Evolutionary conservation across 2,329 filamentous ascomycete species (phyloP), one percentile per base, ranked within the genome.

Genomic region (Chaetomiaceae sp.): DNA sequence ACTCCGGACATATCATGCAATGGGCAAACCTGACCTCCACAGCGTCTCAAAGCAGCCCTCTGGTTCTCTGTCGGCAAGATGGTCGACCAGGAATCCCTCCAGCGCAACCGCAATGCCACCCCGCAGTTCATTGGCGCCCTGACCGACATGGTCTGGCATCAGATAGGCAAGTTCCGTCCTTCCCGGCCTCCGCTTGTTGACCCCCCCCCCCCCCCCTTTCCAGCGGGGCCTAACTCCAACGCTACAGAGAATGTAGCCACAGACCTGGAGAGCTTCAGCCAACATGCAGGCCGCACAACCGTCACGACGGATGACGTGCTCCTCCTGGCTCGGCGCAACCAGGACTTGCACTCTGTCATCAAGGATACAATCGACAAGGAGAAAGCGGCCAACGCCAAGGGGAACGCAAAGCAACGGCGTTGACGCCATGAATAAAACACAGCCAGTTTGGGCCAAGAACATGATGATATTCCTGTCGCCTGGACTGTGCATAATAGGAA

Each of bases 251-350:
- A 76, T 47, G 74, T 82, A 2, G 79, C 79, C 0, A 68, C 73
- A 14, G 80, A 83, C 57, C 69, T 84, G 18, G 80, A 82, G 64
- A 77, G 68, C 60, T 78, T 80, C 61, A 75, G 74, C 63, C 84
- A 83, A 48, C 94, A 99, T 70, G 92, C 89, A 10, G 87, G 88
- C 1, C 81, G 92, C 23, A 82, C 81, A 2, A 91, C 86, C 0
- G 80, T 99, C 60, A 89, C 85, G 33, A 87, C 86, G 0, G 87
- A 91, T 47, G 94, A 99, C 66, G 91, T 97, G 11, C 74, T 97
- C 63, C 79, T 99, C 7, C 80, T 99, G 27, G 85, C 89, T 23
- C 78, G 94, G 56, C 84, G 92, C 54, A 99, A 97, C 63, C 87
- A 91, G 52, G 90, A 90, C 16, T 71, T 99, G 18, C 84, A 91